Base-by-base conservation (phyloP, 1,284 basidiomycete genomes). In the Tilletia walkeri region DNA sequence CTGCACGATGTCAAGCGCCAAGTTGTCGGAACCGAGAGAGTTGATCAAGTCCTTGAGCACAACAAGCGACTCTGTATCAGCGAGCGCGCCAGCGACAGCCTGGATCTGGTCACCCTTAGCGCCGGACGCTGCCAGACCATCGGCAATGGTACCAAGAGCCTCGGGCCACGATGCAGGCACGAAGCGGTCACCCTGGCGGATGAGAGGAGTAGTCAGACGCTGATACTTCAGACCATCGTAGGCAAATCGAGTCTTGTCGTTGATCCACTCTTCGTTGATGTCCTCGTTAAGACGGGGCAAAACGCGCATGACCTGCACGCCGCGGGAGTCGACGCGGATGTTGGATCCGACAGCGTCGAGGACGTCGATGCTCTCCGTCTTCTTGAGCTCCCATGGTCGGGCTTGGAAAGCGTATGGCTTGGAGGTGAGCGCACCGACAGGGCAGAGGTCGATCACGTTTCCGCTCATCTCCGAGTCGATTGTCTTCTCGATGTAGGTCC, bases 251-350 rank as follows among this genome's bases (percentile, higher is more conserved):
- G 95, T 95, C 89, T 99, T 99, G 88, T 99, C 95, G 85, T 90
- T 95, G 85, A 99, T 96, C 95, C 96, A 99, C 85, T 99, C 96
- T 87, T 99, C 96, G 85, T 99, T 99, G 73, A 99, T 91, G 78
- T 97, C 93, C 85, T 99, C 95, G 85, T 99, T 99, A 71, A 93
- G 91, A 79, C 92, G 89, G 2, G 96, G 96, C 83, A 96, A 93
- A 79, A 99, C 89, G 66, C 95, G 91, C 94, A 99, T 99, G 75
- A 99, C 95, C 84, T 94, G 90, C 10, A 95, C 90, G 69, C 95
- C 95, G 54, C 95, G 90, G 67, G 95, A 96, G 85, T 99, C 95
- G 73, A 99, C 88, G 68, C 94, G 91, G 84, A 99, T 97, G 86
- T 98, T 99, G 78, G 93, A 94, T 49, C 96, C 96, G 68, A 99